Evolutionary conservation across 129 eudicot species (phyloP).

Genomic region (Silybum marianum): DNA sequence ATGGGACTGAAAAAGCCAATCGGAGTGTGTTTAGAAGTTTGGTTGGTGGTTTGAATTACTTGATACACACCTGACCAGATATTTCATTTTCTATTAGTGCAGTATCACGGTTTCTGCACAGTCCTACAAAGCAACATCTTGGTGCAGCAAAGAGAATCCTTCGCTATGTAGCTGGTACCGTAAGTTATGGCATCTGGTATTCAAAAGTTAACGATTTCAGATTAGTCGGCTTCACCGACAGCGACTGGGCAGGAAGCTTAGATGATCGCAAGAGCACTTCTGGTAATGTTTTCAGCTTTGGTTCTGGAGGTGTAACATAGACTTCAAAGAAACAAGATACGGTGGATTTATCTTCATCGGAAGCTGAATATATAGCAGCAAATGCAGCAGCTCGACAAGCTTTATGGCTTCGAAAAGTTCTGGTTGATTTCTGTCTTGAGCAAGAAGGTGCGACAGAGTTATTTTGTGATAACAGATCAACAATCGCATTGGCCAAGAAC

Average conservation of each 20-base stretch:
- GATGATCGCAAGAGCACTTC: slow-evolving; percentile 23
- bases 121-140: neutral
- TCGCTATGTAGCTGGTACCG: neutral
- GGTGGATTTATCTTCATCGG: neutral
- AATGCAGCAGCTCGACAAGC: slow-evolving; percentile 2
- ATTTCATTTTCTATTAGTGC: neutral
- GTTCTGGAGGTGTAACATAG: neutral
- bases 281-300: slow-evolving; percentile 9
- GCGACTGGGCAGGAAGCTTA: neutral
- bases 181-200: neutral
- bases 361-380: slow-evolving; percentile 7
- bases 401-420: slow-evolving; percentile 9
- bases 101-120: neutral
- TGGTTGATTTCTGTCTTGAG: slow-evolving; percentile 2
- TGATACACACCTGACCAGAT: neutral
- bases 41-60: slow-evolving; percentile 16
- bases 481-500: slow-evolving; percentile 28
- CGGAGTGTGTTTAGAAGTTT: neutral
- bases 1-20: neutral
- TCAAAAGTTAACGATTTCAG: neutral
- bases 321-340: slow-evolving; percentile 7
- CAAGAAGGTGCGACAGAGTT: neutral
- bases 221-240: neutral
- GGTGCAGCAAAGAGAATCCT: neutral
- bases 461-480: slow-evolving; percentile 25